Evolutionary conservation across 2,329 filamentous ascomycete species (phyloP).

Genomic region (Penicillium sp.): DNA sequence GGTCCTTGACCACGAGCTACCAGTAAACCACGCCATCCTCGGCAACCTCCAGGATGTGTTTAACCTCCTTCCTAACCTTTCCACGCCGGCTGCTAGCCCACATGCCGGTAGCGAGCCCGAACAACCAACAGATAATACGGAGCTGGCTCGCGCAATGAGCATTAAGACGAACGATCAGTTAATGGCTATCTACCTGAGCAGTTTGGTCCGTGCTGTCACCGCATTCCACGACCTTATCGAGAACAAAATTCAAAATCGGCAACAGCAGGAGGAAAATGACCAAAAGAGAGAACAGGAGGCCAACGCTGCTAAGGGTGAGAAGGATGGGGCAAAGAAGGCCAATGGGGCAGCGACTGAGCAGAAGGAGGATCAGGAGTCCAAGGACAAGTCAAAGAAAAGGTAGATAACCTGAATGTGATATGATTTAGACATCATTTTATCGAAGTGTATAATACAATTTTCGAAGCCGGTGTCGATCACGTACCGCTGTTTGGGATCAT

Average conservation of each 20-base stretch:
- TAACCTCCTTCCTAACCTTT: slow-evolving; percentile 95
- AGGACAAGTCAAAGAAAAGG: slow-evolving; percentile 64
- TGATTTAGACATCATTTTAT: slow-evolving; percentile 32
- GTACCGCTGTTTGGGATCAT: not conserved
- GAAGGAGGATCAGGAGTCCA: slow-evolving; percentile 60
- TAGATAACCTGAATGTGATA: slow-evolving; percentile 32
- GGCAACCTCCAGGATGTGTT: slow-evolving; percentile 99
- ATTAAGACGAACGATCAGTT: slow-evolving; percentile 99
- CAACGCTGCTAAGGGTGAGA: slow-evolving; percentile 70
- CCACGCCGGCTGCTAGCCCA: slow-evolving; percentile 71
- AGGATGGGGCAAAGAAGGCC: slow-evolving; percentile 59
- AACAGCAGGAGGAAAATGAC: slow-evolving; percentile 95
- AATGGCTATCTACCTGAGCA: slow-evolving; percentile 97
- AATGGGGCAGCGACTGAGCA: slow-evolving; percentile 59
- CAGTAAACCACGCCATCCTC: slow-evolving; percentile 95
- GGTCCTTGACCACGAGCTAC: slow-evolving; percentile 88
- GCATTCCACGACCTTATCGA: slow-evolving; percentile 99
- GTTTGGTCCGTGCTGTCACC: slow-evolving; percentile 94
- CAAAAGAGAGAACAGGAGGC: slow-evolving; percentile 71
- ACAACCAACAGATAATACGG: slow-evolving; percentile 70
- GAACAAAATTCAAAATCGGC: slow-evolving; percentile 99
- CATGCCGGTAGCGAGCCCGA: slow-evolving; percentile 61
- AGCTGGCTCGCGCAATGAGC: slow-evolving; percentile 95
- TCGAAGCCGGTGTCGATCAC: not conserved
- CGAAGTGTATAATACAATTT: slow-evolving; percentile 34